These are phyloP conservation scores for Juglanconis oblonga DNA, from an alignment of 2,329 filamentous ascomycete species.

Conservation along the genomic window DNA sequence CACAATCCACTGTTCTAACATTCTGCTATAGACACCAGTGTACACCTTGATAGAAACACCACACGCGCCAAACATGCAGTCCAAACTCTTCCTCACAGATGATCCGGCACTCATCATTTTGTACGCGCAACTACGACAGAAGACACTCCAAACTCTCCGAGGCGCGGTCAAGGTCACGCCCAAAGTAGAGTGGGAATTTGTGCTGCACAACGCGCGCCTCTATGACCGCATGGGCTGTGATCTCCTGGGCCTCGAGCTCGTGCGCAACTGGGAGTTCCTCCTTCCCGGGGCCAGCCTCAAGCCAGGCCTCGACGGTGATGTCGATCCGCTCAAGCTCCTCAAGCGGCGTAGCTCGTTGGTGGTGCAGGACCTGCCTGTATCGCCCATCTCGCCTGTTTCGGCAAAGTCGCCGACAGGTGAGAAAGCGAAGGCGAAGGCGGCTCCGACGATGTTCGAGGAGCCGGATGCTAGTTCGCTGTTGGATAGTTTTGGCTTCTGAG, in stretches of 20 bases:
- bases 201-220: slow-evolving; percentile 78
- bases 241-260: slow-evolving; percentile 79
- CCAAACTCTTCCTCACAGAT: slow-evolving; percentile 80
- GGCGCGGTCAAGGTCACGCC: slow-evolving; percentile 81
- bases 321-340: slow-evolving; percentile 66
- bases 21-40: slow-evolving; percentile 66
- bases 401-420: slow-evolving; percentile 17
- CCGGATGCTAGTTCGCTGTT: slow-evolving; percentile 86
- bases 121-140: slow-evolving; percentile 80
- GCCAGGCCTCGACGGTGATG: slow-evolving; percentile 41
- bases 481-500: slow-evolving; percentile 87
- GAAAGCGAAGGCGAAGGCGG: slow-evolving; percentile 45
- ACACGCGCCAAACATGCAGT: slow-evolving; percentile 65
- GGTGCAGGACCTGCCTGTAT: slow-evolving; percentile 67
- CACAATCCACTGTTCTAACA: neutral
- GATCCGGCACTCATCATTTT: slow-evolving; percentile 86
- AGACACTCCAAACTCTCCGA: slow-evolving; percentile 76
- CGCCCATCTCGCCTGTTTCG: slow-evolving; percentile 33
- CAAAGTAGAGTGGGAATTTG: slow-evolving; percentile 81
- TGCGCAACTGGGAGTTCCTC: slow-evolving; percentile 80
- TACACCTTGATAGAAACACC: slow-evolving; percentile 70
- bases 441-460: slow-evolving; percentile 82
- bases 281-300: slow-evolving; percentile 36
- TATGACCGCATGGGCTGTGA: slow-evolving; percentile 95
- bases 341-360: slow-evolving; percentile 73